Base-by-base conservation (phyloP, 495 filamentous ascomycete genomes). In the Penicillium cosmopolitanum region DNA sequence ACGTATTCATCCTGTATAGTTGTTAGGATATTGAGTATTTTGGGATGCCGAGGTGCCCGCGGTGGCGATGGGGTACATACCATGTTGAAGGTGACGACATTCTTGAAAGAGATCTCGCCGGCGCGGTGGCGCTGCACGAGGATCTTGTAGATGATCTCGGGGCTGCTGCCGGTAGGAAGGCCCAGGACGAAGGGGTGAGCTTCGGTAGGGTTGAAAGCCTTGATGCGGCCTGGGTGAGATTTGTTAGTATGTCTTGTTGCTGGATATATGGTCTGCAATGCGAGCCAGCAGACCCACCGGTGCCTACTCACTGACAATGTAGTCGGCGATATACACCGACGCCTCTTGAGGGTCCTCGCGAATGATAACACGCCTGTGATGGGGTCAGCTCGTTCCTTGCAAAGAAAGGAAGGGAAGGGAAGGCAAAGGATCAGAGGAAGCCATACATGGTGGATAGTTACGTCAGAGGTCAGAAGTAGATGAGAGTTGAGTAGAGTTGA, bases 51-150 rank as follows among this genome's bases (percentile, higher is more conserved):
- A 42, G 23, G 23, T 23, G 3, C 4, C 23, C 23, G 23, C 23
- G 23, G 23, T 15, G 8, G 42, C 5, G 7, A 3, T 23, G 42
- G 16, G 42, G 38, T 31, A 54, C 28, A 60, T 85, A 92, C 90
- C 91, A 96, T 96, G 71, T 96, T 96, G 79, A 94, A 94, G 8
- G 91, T 95, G 66, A 93, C 81, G 63, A 95, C 90, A 89, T 94
- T 86, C 65, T 87, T 87, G 69, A 94, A 95, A 0, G 90, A 93
- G 60, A 95, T 88, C 63, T 89, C 83, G 60, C 89, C 89, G 42
- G 85, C 83, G 72, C 91, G 89, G 80, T 91, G 85, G 58, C 82
- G 85, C 66, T 86, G 82, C 10, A 93, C 90, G 1, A 94, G 80
- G 65, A 85, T 82, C 70, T 84, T 85, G 82, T 96, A 96, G 67